Evolutionary conservation across 176 grass and related monocot genomes (phyloP).

Genomic region (Oropetium thomaeum): DNA sequence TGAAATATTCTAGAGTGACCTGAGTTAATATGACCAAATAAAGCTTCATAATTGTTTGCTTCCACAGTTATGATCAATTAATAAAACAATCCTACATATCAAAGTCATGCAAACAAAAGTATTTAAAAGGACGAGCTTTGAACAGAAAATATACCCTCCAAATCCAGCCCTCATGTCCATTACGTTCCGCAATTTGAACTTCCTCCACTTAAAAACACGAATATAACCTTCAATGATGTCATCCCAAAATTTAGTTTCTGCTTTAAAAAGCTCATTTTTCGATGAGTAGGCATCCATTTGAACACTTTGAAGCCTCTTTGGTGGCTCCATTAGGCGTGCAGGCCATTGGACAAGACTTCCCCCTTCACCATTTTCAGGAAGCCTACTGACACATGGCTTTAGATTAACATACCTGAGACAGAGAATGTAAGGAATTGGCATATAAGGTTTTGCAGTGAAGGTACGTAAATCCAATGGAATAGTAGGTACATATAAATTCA

Average conservation of each 20-base stretch:
- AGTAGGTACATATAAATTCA: neutral
- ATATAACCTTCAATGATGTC: constrained; percentile 59
- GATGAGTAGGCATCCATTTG: constrained; percentile 77
- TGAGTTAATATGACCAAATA: neutral
- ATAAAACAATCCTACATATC: neutral
- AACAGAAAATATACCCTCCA: constrained; percentile 69
- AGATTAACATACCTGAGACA: constrained; percentile 74
- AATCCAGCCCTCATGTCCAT: constrained; percentile 98
- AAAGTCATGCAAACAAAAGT: neutral
- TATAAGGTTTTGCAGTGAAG: neutral
- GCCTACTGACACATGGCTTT: constrained; percentile 73
- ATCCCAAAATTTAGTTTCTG: constrained; percentile 82
- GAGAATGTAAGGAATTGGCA: neutral
- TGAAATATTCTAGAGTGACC: neutral
- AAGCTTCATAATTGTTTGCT: neutral
- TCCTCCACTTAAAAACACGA: constrained; percentile 76
- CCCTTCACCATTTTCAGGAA: constrained; percentile 66
- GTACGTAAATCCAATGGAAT: neutral
- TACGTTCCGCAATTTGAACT: constrained; percentile 72
- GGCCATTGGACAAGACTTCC: constrained; percentile 58
- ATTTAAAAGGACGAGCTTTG: constrained; percentile 23
- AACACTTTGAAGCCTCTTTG: constrained; percentile 82
- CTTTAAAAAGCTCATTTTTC: constrained; percentile 89
- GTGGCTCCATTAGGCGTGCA: constrained; percentile 60
- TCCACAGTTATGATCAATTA: neutral